Evolutionary conservation across 1,284 basidiomycete species (phyloP), one percentile per base, ranked within the genome.

Genomic region (Leccinum insolens): DNA sequence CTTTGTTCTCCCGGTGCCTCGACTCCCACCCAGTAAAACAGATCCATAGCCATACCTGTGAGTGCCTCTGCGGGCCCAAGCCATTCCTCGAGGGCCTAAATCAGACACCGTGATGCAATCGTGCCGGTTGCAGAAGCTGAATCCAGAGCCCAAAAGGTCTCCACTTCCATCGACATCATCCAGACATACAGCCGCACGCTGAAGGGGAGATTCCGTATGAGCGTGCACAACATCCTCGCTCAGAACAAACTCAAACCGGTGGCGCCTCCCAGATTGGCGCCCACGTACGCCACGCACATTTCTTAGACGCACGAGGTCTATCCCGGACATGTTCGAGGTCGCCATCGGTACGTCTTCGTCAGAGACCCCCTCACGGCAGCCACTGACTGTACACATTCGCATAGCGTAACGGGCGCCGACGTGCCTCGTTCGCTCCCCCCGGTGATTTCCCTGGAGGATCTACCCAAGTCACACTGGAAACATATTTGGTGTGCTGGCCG

Each of bases 331-430:
- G 25, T 28, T 5, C 1, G 25, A 4, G 25, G 25, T 28, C 4
- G 25, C 25, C 25, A 6, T 28, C 25, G 25, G 25, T 28, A 28
- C 25, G 25, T 28, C 25, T 28, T 28, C 25, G 1, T 28, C 25
- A 1, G 25, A 28, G 25, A 6, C 25, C 25, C 4, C 4, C 25
- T 28, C 25, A 0, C 25, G 25, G 4, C 25, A 5, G 25, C 25
- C 4, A 28, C 25, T 28, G 25, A 4, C 25, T 0, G 25, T 28
- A 28, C 83, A 2, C 91, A 93, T 74, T 92, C 91, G 6, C 88
- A 92, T 70, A 93, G 90, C 74, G 91, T 93, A n/a, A 92, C 91
- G 0, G 87, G 87, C 7, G 88, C 85, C 17, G 91, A 93, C 70
- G 81, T 88, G 62, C 83, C 86, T 39, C 84, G 84, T 22, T 78